Evolutionary conservation across 2,329 filamentous ascomycete species (phyloP).

Genomic region (Fusarium tricinctum): DNA sequence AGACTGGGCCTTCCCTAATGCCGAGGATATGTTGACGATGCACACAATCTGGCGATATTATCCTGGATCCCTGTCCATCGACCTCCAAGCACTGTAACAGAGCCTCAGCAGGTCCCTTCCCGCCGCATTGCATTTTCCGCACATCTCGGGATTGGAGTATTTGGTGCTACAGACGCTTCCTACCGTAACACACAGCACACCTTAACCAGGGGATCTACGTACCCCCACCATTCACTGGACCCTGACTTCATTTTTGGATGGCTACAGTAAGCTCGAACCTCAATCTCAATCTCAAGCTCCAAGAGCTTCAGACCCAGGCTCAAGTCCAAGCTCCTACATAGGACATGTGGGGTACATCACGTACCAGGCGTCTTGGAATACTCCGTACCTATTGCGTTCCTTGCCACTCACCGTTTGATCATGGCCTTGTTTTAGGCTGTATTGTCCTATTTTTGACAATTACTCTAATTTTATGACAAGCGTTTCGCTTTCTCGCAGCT

Average conservation of each 20-base stretch:
- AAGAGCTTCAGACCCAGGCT: conserved; percentile 39
- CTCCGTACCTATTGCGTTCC: conserved; percentile 16
- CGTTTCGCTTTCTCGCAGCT: conserved; percentile 1
- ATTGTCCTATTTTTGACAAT: conserved; percentile 17
- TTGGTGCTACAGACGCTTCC: conserved; percentile 24
- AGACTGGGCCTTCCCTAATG: conserved; percentile 46
- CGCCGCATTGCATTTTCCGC: conserved; percentile 32
- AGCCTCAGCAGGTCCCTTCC: conserved; percentile 46
- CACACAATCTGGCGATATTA: conserved; percentile 24
- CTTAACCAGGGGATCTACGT: conserved; percentile 33
- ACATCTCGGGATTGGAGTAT: conserved; percentile 37
- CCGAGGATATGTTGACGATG: conserved; percentile 47
- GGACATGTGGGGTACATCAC: conserved; percentile 46
- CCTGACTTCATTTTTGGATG: conserved; percentile 30
- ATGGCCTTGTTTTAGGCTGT: conserved; percentile 24
- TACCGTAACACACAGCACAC: conserved; percentile 22
- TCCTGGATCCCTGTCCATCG: conserved; percentile 42
- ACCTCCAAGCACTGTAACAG: conserved; percentile 44
- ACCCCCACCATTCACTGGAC: conserved; percentile 37
- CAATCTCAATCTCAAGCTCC: conserved; percentile 27
- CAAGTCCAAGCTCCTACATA: conserved; percentile 35
- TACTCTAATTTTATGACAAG: conserved; percentile 1
- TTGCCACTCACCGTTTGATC: conserved; percentile 35
- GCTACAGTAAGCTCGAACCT: conserved; percentile 41
- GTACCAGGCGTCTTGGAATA: conserved; percentile 5